These are phyloP conservation scores for Kwoniella dendrophila DNA, from an alignment of 768 basidiomycete species.

Conservation along the genomic window DNA sequence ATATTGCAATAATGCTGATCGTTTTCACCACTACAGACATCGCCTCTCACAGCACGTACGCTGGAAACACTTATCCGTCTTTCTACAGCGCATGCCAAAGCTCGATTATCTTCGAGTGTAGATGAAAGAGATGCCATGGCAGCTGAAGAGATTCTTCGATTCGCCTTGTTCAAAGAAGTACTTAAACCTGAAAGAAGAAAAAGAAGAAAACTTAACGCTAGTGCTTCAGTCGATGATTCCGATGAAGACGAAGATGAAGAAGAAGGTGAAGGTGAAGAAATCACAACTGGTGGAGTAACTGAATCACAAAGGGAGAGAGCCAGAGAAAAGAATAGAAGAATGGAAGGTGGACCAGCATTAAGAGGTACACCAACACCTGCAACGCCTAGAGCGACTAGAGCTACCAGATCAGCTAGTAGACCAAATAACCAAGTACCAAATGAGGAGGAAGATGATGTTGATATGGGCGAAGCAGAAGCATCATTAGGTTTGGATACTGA, in stretches of 20 bases:
- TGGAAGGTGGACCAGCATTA: conserved; percentile 34
- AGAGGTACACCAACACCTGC: not conserved
- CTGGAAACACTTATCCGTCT: conserved; percentile 98
- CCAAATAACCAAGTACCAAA: not conserved
- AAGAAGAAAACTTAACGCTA: conserved; percentile 78
- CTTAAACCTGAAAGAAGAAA: conserved; percentile 76
- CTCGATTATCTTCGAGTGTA: conserved; percentile 82
- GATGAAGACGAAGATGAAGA: conserved; percentile 58
- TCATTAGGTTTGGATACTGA: conserved; percentile 20
- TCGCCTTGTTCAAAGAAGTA: conserved; percentile 97
- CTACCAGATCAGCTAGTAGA: not conserved
- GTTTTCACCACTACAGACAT: conserved; percentile 65
- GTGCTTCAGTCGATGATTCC: conserved; percentile 59
- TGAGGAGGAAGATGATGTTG: conserved; percentile 42
- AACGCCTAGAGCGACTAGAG: conserved; percentile 6
- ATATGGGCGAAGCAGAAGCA: conserved; percentile 46
- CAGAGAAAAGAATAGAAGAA: conserved; percentile 51
- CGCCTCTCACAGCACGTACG: conserved; percentile 95
- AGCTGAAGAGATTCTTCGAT: conserved; percentile 93
- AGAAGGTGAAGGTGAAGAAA: conserved; percentile 61
- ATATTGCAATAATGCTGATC: conserved; percentile 19
- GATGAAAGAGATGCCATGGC: conserved; percentile 80
- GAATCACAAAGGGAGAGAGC: conserved; percentile 60
- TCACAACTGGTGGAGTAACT: conserved; percentile 65
- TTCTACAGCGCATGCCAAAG: conserved; percentile 95